A percentile compares a stretch with the other conserved stretches of the same genome.
phyloP scores from a whole-genome alignment of 192 early-diverging fungal genomes.

The Coemansia sp. region DNA sequence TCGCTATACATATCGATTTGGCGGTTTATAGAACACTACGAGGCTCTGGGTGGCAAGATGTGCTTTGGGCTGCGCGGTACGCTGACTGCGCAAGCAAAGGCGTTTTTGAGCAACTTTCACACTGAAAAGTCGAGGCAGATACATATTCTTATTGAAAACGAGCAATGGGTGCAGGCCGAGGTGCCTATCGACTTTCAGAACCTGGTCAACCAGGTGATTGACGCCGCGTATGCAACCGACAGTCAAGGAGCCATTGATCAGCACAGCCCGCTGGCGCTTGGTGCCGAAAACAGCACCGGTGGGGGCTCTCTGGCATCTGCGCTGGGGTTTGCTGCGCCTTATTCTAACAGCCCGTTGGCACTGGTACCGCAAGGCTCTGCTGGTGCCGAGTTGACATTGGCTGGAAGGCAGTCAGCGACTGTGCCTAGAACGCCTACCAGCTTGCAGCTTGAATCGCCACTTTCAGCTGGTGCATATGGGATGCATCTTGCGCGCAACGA shows the following conservation, averaged over 20 bases:
- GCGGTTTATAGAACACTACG: slow-evolving; percentile 80
- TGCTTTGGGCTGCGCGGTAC: slow-evolving; percentile 90
- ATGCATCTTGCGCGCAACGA: slow-evolving; percentile 16
- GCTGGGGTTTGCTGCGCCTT: slow-evolving; percentile 3
- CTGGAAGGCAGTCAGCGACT: neutral
- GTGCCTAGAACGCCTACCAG: neutral
- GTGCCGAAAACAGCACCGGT: neutral
- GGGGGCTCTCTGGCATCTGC: neutral
- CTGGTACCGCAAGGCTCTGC: slow-evolving; percentile 7
- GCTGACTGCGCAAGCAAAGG: slow-evolving; percentile 87
- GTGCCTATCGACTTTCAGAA: slow-evolving; percentile 94
- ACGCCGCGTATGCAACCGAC: slow-evolving; percentile 32
- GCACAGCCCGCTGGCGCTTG: slow-evolving; percentile 16
- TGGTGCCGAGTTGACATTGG: neutral
- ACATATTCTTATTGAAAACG: slow-evolving; percentile 87
- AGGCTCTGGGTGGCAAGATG: slow-evolving; percentile 77
- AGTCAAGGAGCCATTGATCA: neutral
- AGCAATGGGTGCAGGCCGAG: slow-evolving; percentile 92
- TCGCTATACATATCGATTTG: slow-evolving; percentile 75
- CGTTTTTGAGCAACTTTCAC: slow-evolving; percentile 91
- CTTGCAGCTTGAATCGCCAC: slow-evolving; percentile 14
- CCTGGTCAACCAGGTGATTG: slow-evolving; percentile 72
- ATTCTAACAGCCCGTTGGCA: slow-evolving; percentile 19
- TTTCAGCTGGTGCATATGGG: neutral
- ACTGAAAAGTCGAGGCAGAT: slow-evolving; percentile 88